Conservation (phyloP, 1,284 basidiomycete genomes). For the Sanghuangporus sanghuang region DNA sequence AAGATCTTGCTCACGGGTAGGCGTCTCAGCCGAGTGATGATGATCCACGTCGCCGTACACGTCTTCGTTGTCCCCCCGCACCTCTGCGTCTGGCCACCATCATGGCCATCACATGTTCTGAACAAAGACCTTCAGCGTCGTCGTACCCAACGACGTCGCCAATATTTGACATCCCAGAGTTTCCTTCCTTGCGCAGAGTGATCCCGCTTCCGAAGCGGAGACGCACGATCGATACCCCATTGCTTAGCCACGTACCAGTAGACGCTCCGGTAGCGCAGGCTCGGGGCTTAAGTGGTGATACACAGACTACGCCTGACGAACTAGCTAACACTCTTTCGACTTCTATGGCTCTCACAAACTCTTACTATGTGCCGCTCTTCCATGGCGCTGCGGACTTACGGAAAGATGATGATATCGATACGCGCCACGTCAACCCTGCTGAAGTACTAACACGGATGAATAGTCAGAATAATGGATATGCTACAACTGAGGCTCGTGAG, state of each 20-base stretch:
- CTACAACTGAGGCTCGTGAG: slow-evolving; percentile 25
- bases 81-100: background rate
- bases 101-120: background rate
- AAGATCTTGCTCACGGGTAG: background rate
- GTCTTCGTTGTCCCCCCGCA: background rate
- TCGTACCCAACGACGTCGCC: slow-evolving; percentile 47
- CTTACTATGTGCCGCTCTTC: slow-evolving; percentile 56
- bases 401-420: slow-evolving; percentile 22
- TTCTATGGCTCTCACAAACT: slow-evolving; percentile 46
- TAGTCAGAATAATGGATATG: slow-evolving; percentile 21
- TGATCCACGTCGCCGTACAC: background rate
- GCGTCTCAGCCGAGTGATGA: background rate
- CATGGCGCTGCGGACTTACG: slow-evolving; percentile 41
- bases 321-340: slow-evolving; percentile 47
- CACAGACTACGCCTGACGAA: slow-evolving; percentile 39
- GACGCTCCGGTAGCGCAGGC: background rate
- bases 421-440: slow-evolving; percentile 19
- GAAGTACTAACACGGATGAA: slow-evolving; percentile 2
- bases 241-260: background rate
- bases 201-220: slow-evolving; percentile 71
- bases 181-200: slow-evolving; percentile 48
- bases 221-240: slow-evolving; percentile 32
- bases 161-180: slow-evolving; percentile 57
- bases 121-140: background rate
- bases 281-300: background rate